These are phyloP conservation scores for Stephanodiscus triporus DNA, from an alignment of 108 stramenopile genomes.

Conservation along the genomic window DNA sequence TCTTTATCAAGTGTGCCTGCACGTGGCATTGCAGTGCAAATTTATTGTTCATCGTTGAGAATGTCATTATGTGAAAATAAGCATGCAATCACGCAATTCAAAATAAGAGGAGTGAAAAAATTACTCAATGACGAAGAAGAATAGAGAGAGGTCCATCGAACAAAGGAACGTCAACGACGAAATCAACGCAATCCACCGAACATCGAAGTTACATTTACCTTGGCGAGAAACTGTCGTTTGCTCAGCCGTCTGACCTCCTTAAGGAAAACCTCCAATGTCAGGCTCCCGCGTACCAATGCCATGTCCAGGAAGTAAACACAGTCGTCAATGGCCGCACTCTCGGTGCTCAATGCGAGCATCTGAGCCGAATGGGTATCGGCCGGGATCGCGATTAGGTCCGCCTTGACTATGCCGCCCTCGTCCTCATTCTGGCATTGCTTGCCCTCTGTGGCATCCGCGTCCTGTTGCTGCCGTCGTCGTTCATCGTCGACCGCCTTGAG, in stretches of 20 bases:
- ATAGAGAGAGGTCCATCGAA: background rate
- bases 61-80: background rate
- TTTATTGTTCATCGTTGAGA: too few species aligned
- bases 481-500: constrained; percentile 44
- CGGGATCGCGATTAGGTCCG: constrained; percentile 53
- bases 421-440: background rate
- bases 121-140: background rate
- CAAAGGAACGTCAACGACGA: constrained; percentile 8
- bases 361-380: constrained; percentile 62
- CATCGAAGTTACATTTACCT: constrained; percentile 29
- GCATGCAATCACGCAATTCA: too few species aligned
- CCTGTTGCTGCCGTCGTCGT: constrained; percentile 19
- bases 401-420: constrained; percentile 6
- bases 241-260: constrained; percentile 79
- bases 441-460: constrained; percentile 34
- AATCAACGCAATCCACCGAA: background rate
- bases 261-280: constrained; percentile 74
- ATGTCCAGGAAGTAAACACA: constrained; percentile 84
- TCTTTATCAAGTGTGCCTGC: constrained; percentile 41
- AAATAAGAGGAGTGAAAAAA: background rate
- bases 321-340: constrained; percentile 79
- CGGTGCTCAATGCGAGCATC: constrained; percentile 74
- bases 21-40: too few species aligned
- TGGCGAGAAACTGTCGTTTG: constrained; percentile 81
- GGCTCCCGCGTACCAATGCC: constrained; percentile 62